Percentiles rank a stretch among this genome's conserved stretches.
phyloP scores from a whole-genome alignment of 1,284 basidiomycete species.

The Cutaneotrichosporon mucoides region DNA sequence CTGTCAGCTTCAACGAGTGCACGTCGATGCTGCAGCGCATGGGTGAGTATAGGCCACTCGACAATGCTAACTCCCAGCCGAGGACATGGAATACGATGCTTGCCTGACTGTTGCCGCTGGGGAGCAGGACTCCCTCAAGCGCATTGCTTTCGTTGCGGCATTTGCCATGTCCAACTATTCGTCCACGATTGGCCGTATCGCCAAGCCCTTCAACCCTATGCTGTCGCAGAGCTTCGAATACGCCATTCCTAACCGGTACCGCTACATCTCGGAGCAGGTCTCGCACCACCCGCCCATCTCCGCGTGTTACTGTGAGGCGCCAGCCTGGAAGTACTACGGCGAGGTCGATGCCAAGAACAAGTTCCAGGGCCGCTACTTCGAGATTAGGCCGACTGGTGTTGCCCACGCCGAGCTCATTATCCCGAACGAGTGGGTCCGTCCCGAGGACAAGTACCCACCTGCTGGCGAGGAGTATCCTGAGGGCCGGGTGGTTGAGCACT shows the following conservation, averaged over 20 bases:
- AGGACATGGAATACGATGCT: slow-evolving; percentile 94
- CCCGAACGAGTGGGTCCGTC: slow-evolving; percentile 58
- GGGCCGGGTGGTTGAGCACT: slow-evolving; percentile 45
- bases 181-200: slow-evolving; percentile 88
- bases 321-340: slow-evolving; percentile 86
- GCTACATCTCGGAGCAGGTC: slow-evolving; percentile 92
- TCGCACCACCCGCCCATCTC: slow-evolving; percentile 96
- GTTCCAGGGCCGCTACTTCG: slow-evolving; percentile 94
- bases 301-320: slow-evolving; percentile 92
- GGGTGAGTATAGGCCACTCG: slow-evolving; percentile 30
- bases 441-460: slow-evolving; percentile 44
- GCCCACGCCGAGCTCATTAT: slow-evolving; percentile 84
- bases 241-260: slow-evolving; percentile 80
- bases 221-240: slow-evolving; percentile 92
- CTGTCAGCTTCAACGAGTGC: slow-evolving; percentile 93
- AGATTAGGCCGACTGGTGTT: slow-evolving; percentile 90
- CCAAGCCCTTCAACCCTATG: slow-evolving; percentile 80
- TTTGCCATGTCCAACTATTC: slow-evolving; percentile 98
- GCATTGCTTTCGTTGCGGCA: slow-evolving; percentile 89
- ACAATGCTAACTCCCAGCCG: slow-evolving; percentile 46
- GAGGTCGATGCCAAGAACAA: slow-evolving; percentile 77
- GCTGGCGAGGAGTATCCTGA: slow-evolving; percentile 41
- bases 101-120: slow-evolving; percentile 71
- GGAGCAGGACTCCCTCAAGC: slow-evolving; percentile 71
- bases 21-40: slow-evolving; percentile 85